These are phyloP conservation scores for Chlamydomonas sphaeroides DNA, from an alignment of 139 green algal genomes.

Conservation along the genomic window DNA sequence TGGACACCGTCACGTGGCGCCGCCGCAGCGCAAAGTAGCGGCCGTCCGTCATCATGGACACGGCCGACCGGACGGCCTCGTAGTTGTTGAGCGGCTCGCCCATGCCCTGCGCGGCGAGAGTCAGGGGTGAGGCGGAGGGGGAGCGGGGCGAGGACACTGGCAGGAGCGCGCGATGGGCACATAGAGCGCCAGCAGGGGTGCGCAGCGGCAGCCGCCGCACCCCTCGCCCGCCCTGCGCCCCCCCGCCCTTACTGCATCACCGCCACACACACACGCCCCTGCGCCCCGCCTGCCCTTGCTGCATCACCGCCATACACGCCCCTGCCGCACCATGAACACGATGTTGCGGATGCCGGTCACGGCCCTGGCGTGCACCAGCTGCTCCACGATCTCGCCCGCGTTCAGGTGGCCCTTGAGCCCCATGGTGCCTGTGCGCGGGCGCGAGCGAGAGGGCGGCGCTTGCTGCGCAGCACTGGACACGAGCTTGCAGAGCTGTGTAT, in stretches of 20 bases:
- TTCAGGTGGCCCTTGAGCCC: constrained; percentile 89
- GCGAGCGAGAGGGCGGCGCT: too few relatives aligned
- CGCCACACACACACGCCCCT: too few relatives aligned
- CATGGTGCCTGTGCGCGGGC: constrained; percentile 88
- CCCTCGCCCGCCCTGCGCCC: too few relatives aligned
- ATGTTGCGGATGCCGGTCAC: constrained; percentile 87
- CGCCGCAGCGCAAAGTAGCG: constrained; percentile 79
- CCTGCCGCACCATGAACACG: constrained; percentile 92
- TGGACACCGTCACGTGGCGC: constrained; percentile 89
- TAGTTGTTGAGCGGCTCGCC: constrained; percentile 99
- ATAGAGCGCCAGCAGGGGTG: too few relatives aligned
- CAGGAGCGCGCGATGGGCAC: too few relatives aligned
- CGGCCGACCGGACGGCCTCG: constrained; percentile 76
- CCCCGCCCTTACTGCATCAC: too few relatives aligned
- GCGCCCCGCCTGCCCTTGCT: neutral
- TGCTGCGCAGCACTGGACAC: too few relatives aligned
- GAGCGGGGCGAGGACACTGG: neutral
- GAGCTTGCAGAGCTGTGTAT: too few relatives aligned
- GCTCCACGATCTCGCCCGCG: constrained; percentile 95
- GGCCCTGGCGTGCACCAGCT: constrained; percentile 85
- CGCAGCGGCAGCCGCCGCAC: too few relatives aligned
- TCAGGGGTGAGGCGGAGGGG: neutral
- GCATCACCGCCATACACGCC: too few relatives aligned
- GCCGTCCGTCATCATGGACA: constrained; percentile 77
- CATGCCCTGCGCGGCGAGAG: constrained; percentile 77